These are phyloP conservation scores for Dryas drummondii DNA, from an alignment of 306 rosid species.

Conservation along the genomic window DNA sequence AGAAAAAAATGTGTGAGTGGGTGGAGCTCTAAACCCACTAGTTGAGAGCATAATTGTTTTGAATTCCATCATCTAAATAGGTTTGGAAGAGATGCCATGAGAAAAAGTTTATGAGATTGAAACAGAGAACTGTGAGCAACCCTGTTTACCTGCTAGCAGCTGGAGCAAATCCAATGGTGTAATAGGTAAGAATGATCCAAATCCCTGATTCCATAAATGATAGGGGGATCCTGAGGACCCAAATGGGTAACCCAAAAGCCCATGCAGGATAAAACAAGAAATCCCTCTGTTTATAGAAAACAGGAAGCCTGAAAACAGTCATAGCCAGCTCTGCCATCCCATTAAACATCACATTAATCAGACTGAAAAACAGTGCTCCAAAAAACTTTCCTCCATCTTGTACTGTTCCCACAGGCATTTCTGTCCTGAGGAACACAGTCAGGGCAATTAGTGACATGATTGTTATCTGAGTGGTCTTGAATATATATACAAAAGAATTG, in stretches of 20 bases:
- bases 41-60: not conserved
- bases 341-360: constrained; percentile 70
- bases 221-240: constrained; percentile 71
- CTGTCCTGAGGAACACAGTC: constrained; percentile 64
- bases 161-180: constrained; percentile 84
- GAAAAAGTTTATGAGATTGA: too few relatives aligned
- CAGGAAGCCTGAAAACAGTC: constrained; percentile 63
- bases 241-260: constrained; percentile 74
- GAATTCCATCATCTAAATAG: not conserved
- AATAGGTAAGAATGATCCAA: constrained; percentile 75
- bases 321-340: constrained; percentile 65
- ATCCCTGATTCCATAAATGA: constrained; percentile 64
- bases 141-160: constrained; percentile 53
- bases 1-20: not conserved
- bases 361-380: constrained; percentile 72
- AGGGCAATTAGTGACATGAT: constrained; percentile 49
- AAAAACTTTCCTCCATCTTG: constrained; percentile 49
- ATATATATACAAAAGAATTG: constrained; percentile 48
- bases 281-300: constrained; percentile 75
- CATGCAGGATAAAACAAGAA: constrained; percentile 75
- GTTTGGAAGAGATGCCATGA: not conserved
- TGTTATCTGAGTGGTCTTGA: constrained; percentile 57
- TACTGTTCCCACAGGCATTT: constrained; percentile 54
- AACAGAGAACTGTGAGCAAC: not conserved
- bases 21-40: not conserved